phyloP scores from a whole-genome alignment of 192 early-diverging fungal species.

The Podila epigama region DNA sequence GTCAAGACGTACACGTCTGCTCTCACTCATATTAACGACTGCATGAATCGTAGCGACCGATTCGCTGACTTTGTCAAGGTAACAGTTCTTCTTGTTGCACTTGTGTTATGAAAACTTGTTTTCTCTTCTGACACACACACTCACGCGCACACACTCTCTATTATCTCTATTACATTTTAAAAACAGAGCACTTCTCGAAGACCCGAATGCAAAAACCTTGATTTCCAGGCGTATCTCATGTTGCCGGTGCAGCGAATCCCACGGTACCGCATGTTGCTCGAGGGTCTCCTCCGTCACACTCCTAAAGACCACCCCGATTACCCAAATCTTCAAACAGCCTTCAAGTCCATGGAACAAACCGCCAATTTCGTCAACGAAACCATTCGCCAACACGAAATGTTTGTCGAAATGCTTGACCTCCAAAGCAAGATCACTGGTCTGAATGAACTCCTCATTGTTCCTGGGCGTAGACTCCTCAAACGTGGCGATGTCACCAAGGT shows the following conservation, averaged over 20 bases:
- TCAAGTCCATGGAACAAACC: slow-evolving; percentile 70
- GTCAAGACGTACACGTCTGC: slow-evolving; percentile 85
- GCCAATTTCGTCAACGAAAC: slow-evolving; percentile 83
- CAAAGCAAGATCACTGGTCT: slow-evolving; percentile 71
- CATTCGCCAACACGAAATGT: slow-evolving; percentile 82
- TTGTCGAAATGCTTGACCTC: slow-evolving; percentile 71
- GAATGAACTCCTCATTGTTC: slow-evolving; percentile 70
- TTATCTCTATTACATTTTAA: slow-evolving; percentile 12
- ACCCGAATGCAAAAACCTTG: slow-evolving; percentile 57
- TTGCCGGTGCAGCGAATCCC: slow-evolving; percentile 91
- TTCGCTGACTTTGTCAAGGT: slow-evolving; percentile 52
- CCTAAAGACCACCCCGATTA: slow-evolving; percentile 78
- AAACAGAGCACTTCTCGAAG: slow-evolving; percentile 52
- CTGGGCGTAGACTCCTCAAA: slow-evolving; percentile 73
- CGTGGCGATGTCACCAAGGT: slow-evolving; percentile 75
- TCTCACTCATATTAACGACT: slow-evolving; percentile 60
- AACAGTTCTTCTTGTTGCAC: slow-evolving; percentile 42
- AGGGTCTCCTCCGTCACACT: slow-evolving; percentile 76
- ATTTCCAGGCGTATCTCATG: slow-evolving; percentile 82
- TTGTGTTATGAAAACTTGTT: slow-evolving; percentile 46
- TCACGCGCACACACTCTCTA: neutral
- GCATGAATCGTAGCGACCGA: slow-evolving; percentile 43
- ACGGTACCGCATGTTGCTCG: slow-evolving; percentile 84
- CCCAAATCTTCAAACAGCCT: slow-evolving; percentile 65
- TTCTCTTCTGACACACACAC: neutral